Evolutionary conservation across 306 rosid genomes (phyloP), one percentile per base, ranked within the genome.

Genomic region (Alnus rubra): DNA sequence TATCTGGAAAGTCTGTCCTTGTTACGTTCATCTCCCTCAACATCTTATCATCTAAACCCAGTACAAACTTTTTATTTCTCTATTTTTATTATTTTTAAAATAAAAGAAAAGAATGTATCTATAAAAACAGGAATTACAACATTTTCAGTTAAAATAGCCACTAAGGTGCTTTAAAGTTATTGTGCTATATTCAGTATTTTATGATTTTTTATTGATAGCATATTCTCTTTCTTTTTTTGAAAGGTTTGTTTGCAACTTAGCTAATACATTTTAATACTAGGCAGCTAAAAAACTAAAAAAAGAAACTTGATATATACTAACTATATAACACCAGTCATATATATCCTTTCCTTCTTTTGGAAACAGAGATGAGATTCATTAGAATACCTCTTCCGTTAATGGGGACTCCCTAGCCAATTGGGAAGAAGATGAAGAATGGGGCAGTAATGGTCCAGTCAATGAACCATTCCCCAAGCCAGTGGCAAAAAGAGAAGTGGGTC

Each of bases 351-450:
- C 9, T 13, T 3, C 31, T 28, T 7, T 33, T 64, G 28, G 16
- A 76, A 71, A 69, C n/a, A 1, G 31, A 62, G 55, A 80, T 76
- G 73, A 74, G 10, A 39, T 59, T 71, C 59, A 80, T 69, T 76
- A 77, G 60, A 31, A 47, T 83, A 93, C 99, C 98, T 95, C 99
- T 74, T 95, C 99, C 84, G 89, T 84, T 82, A 89, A 59, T 1
- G 93, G 96, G 82, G 92, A 84, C 73, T 95, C 98, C 86, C 88
- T 93, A 13, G 84, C 88, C 84, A 95, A 75, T 74, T 91, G 99
- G 71, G 99, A 88, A 69, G 94, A 83, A 31, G 99, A 95, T 8
- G 89, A 87, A 79, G 98, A 93, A 68, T 81, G 82, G 76, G 98
- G 94, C 79, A 95, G 88, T 67, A 92, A 65, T 7, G 97, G 45